Conservation (phyloP, 495 filamentous ascomycete genomes). For the Sphaerosporella brunnea region DNA sequence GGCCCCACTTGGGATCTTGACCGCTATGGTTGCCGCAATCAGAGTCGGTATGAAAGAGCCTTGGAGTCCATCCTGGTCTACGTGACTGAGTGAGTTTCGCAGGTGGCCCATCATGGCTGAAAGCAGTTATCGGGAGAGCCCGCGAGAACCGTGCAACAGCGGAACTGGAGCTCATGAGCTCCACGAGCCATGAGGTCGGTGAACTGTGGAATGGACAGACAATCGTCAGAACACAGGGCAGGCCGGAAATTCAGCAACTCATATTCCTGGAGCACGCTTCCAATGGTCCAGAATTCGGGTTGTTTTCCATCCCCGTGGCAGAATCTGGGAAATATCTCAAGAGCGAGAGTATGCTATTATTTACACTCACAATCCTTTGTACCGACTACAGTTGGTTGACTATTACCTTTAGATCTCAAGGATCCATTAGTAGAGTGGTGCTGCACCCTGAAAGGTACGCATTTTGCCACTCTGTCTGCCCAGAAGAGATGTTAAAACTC, state of each 20-base stretch:
- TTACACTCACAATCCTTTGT: neutral
- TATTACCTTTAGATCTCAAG: neutral
- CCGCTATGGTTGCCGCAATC: slow-evolving; percentile 35
- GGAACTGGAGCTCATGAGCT: slow-evolving; percentile 26
- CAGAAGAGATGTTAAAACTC: neutral
- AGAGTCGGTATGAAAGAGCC: slow-evolving; percentile 28
- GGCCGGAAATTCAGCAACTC: slow-evolving; percentile 10
- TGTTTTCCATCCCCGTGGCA: neutral
- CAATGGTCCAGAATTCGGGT: neutral
- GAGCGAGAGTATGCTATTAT: neutral
- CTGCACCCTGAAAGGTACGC: neutral
- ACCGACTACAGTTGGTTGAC: neutral
- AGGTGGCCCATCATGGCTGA: slow-evolving; percentile 13
- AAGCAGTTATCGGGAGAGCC: slow-evolving; percentile 21
- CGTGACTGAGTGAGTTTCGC: too few species aligned
- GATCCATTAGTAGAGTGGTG: neutral
- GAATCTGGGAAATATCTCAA: neutral
- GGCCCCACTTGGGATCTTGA: slow-evolving; percentile 37
- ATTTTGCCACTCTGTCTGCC: neutral
- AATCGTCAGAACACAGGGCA: slow-evolving; percentile 16
- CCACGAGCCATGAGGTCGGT: slow-evolving; percentile 24
- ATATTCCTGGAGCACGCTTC: slow-evolving; percentile 7
- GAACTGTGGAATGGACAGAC: slow-evolving; percentile 25
- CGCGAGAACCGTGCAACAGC: slow-evolving; percentile 20
- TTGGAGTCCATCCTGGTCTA: neutral